phyloP scores from a whole-genome alignment of 106 monocot species.

The Gastrodia elata region DNA sequence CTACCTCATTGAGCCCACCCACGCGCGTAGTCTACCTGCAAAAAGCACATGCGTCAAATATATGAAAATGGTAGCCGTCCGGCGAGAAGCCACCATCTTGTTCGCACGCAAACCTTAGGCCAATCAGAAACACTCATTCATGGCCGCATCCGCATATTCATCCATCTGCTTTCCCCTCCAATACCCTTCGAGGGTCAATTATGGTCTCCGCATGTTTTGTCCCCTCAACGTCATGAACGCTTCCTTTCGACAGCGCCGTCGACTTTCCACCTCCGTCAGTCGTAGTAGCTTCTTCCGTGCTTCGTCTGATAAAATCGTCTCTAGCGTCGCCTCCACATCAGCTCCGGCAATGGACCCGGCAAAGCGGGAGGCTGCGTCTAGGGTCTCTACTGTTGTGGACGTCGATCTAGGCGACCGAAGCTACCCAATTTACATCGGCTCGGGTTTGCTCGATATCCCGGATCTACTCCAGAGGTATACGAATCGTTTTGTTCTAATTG shows the following conservation, averaged over 20 bases:
- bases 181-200: not conserved
- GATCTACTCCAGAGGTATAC: constrained; percentile 87
- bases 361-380: constrained; percentile 16
- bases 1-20: not conserved
- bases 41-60: not conserved
- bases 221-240: not conserved
- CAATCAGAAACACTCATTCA: not conserved
- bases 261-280: not conserved
- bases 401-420: constrained; percentile 88
- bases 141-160: constrained; percentile 21
- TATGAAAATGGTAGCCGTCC: constrained; percentile 13
- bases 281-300: not conserved
- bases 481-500: not conserved
- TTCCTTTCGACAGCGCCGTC: constrained; percentile 5
- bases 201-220: not conserved
- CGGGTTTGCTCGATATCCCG: constrained; percentile 68
- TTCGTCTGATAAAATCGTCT: constrained; percentile 2
- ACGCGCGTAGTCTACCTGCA: not conserved
- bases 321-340: constrained; percentile 34
- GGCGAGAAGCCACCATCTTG: not conserved
- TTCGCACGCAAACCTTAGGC: constrained; percentile 7
- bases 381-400: constrained; percentile 63
- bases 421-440: constrained; percentile 92
- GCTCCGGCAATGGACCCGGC: constrained; percentile 46
- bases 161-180: constrained; percentile 17